phyloP scores from a whole-genome alignment of 2,329 filamentous ascomycete genomes.

The Aspergillus sp. region DNA sequence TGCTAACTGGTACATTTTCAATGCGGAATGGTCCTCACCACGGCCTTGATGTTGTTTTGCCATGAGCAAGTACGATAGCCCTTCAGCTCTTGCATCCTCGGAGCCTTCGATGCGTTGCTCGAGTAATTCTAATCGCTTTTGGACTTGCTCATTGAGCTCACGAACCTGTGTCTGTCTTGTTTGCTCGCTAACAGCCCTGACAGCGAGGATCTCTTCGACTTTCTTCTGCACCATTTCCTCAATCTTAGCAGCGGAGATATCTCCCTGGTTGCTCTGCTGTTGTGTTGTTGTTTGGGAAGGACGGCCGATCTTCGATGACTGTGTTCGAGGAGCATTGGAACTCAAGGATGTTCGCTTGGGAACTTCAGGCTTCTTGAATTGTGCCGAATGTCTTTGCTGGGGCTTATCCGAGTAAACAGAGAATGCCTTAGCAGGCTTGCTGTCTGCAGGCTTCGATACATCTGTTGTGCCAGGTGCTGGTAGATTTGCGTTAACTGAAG shows the following conservation, averaged over 20 bases:
- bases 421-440: conserved; percentile 76
- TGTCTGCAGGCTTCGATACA: conserved; percentile 47
- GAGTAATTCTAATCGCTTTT: conserved; percentile 71
- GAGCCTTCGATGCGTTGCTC: conserved; percentile 76
- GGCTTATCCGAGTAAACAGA: conserved; percentile 73
- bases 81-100: conserved; percentile 72
- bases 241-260: conserved; percentile 66
- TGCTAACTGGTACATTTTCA: conserved; percentile 81
- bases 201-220: conserved; percentile 79
- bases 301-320: conserved; percentile 43
- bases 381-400: conserved; percentile 37
- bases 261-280: conserved; percentile 35
- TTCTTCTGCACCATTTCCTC: conserved; percentile 90
- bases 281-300: conserved; percentile 21
- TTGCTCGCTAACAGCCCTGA: conserved; percentile 57
- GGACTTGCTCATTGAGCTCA: conserved; percentile 68
- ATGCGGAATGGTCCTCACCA: conserved; percentile 68
- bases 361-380: conserved; percentile 34
- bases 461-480: conserved; percentile 48
- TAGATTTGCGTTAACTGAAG: conserved; percentile 66
- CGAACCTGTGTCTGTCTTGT: conserved; percentile 36
- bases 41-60: conserved; percentile 82
- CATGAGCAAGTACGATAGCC: conserved; percentile 78
- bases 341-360: conserved; percentile 40
- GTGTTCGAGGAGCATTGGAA: conserved; percentile 23